These are phyloP conservation scores for Fraxinus platypoda DNA, from an alignment of 305 asterid genomes.

Conservation along the genomic window DNA sequence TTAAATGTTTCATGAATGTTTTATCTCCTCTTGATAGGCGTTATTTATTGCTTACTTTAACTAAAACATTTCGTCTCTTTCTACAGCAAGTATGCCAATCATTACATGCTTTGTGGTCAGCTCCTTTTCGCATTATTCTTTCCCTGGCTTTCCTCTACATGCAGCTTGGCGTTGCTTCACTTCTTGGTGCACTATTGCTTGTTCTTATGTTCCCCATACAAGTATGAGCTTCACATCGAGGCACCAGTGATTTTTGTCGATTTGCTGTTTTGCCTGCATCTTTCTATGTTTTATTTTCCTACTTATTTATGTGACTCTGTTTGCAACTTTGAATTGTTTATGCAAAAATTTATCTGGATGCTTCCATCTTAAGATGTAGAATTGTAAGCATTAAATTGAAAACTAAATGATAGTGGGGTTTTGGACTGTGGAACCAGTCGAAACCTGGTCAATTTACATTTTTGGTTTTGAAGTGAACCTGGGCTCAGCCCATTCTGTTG, in stretches of 20 bases:
- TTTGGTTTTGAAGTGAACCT: neutral
- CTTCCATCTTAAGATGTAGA: neutral
- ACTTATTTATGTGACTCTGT: neutral
- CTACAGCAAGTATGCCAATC: slow-evolving; percentile 93
- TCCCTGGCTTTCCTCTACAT: slow-evolving; percentile 84
- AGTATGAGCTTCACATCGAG: slow-evolving; percentile 35
- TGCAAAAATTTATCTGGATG: neutral
- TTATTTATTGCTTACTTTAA: slow-evolving; percentile 18
- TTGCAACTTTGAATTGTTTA: neutral
- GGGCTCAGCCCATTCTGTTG: neutral
- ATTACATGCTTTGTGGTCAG: slow-evolving; percentile 92
- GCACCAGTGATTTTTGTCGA: slow-evolving; percentile 11
- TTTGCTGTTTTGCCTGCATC: neutral
- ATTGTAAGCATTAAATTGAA: neutral
- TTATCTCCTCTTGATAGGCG: neutral
- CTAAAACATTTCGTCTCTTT: slow-evolving; percentile 21
- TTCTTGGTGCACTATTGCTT: slow-evolving; percentile 78
- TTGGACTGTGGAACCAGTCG: neutral
- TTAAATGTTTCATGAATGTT: neutral
- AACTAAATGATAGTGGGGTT: neutral
- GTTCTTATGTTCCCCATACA: slow-evolving; percentile 85
- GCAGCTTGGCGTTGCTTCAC: slow-evolving; percentile 88
- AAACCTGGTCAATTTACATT: neutral
- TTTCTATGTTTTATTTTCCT: neutral
- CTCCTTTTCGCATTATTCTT: slow-evolving; percentile 80